Evolutionary conservation across 2,329 filamentous ascomycete species (phyloP), one percentile per base, ranked within the genome.

Genomic region (Cladosporium velox): DNA sequence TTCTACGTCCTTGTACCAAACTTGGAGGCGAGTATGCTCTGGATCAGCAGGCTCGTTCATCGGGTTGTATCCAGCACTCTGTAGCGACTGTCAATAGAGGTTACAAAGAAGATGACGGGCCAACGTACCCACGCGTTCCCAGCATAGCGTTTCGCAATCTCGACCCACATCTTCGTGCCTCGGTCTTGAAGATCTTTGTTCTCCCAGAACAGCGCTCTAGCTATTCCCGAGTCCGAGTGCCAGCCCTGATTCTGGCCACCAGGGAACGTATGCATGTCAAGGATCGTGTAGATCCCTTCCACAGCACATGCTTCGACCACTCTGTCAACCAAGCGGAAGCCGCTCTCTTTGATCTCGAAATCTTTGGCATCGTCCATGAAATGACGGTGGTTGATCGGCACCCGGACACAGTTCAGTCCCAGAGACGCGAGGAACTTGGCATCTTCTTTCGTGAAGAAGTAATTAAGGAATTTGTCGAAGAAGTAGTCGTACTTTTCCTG

Each of bases 321-420:
- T 14, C 81, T 76, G 67, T 86, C 84, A 1, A 86, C 70, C 57
- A 80, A 79, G 67, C 82, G 80, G 69, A 86, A 85, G 0, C 84
- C 84, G 1, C 77, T 75, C 15, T 78, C 71, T 69, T 84, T 85
- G 11, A 85, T 51, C 34, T 64, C 62, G 24, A 64, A 64, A 10
- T 34, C 38, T 58, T 47, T 49, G n/a, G 73, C 72, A 64, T 85
- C 82, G 67, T 86, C 82, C 66, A 84, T 82, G 41, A 86, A 85
- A 69, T 86, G 83, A 0, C 83, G 82, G 70, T 88, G 87, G 72
- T 88, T 88, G 75, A 89, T 87, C 0, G 86, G 86, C 2, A 89
- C 75, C 0, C 86, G 81, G 2, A 88, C 78, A 71, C 84, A 88
- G 72, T 88, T 88, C 24, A 88, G 75, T 0, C 84, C 84, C 2